phyloP scores from a whole-genome alignment of 148 eudicot species.

The Rhododendron kiyosumense region DNA sequence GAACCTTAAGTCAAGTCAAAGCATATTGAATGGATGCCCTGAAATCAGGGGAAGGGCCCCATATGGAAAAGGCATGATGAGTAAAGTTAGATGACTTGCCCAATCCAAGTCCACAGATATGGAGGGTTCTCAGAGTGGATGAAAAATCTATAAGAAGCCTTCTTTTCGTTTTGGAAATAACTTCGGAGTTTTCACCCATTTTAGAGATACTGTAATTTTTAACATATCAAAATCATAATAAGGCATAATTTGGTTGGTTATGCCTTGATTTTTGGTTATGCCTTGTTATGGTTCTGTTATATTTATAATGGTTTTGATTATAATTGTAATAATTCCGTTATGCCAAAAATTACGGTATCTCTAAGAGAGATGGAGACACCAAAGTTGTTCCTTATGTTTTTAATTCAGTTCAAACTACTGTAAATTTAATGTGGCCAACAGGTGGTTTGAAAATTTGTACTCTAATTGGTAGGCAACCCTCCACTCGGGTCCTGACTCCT shows the following conservation, averaged over 20 bases:
- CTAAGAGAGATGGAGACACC: too few relatives aligned
- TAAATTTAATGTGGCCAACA: too few relatives aligned
- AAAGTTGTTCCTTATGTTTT: not conserved
- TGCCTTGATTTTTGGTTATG: too few relatives aligned
- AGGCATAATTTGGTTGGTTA: too few relatives aligned
- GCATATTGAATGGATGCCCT: slow-evolving; percentile 27
- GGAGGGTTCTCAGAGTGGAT: not conserved
- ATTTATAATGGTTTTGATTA: too few relatives aligned
- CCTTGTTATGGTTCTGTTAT: too few relatives aligned
- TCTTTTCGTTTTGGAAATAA: not conserved
- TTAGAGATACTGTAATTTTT: too few relatives aligned
- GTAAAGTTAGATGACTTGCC: slow-evolving; percentile 2
- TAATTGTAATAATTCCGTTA: too few relatives aligned
- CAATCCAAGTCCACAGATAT: slow-evolving; percentile 14
- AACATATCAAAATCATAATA: too few relatives aligned
- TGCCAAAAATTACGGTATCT: too few relatives aligned
- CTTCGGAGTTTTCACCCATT: too few relatives aligned
- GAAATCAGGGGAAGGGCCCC: slow-evolving; percentile 2
- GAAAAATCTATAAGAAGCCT: not conserved
- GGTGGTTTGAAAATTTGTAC: slow-evolving; percentile 5
- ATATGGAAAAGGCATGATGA: not conserved
- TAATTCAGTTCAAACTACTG: not conserved
- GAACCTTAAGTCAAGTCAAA: not conserved
- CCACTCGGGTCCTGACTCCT: slow-evolving; percentile 10
- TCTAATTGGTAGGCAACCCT: slow-evolving; percentile 18